Base-by-base conservation (phyloP, 164 flowering plant species). In the Liriodendron chinense region DNA sequence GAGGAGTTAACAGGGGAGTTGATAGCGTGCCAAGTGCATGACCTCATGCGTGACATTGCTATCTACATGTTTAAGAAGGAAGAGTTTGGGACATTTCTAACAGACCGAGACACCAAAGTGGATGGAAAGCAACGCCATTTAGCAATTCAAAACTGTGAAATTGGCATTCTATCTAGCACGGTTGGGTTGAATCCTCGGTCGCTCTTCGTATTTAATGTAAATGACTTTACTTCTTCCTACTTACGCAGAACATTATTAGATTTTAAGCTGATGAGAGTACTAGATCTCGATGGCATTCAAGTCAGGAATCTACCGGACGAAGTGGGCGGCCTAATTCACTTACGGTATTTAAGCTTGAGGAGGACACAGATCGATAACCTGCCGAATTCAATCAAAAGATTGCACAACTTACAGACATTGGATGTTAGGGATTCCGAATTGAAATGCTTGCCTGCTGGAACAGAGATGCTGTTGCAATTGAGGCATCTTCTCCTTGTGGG, bases 341-440 rank as follows among this genome's bases (percentile, higher is more conserved):
- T 77, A 25, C 22, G 80, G 25, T 73, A 77, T 73, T 49, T 77
- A 62, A 47, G 64, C 14, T 2, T 77, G 64, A 49, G 67, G 69
- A 0, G 56, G 49, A 68, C 80, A 8, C 4, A 20, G 10, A 47
- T 77, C 14, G 1, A 48, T 21, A 53, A 59, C 10, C 69, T 77
- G 8, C 76, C 80, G 0, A 9, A 9, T 47, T 73, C 76, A 10
- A 0, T 77, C 9, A 9, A 49, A 10, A 77, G 67, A 2, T 25
- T 77, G 21, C 48, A 48, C 2, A 62, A 47, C 24, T 18, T 77
- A 21, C 76, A 77, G n/a, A 77, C 80, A 8, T 69, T 77, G 18
- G 72, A 77, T 68, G 14, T 69, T 24, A n/a, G 80, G 12, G 47
- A 26, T 3, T 65, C 75, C 26, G 1, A 2, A 1, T 47, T 75